Percentiles rank a stretch among this genome's conserved stretches.
These are phyloP conservation scores for Ephemerocybe angulata DNA, from an alignment of 768 basidiomycete species.

Conservation along the genomic window DNA sequence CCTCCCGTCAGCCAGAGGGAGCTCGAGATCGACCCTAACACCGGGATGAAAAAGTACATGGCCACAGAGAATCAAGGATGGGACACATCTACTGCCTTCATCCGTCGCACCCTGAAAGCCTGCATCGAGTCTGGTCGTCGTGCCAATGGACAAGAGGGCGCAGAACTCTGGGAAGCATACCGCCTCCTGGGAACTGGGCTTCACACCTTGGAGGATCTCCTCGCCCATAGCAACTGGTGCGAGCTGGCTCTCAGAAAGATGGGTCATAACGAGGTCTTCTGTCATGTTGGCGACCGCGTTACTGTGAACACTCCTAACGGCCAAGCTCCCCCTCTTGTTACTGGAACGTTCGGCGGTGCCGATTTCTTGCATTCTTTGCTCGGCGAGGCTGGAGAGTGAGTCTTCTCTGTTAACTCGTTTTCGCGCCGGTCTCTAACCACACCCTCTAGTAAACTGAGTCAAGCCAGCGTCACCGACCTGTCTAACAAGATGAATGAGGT, in stretches of 20 bases:
- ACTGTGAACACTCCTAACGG: slow-evolving; percentile 52
- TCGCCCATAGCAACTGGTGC: slow-evolving; percentile 79
- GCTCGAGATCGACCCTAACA: slow-evolving; percentile 69
- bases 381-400: slow-evolving; percentile 63
- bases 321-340: slow-evolving; percentile 58
- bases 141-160: slow-evolving; percentile 48
- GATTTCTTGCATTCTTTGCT: slow-evolving; percentile 66
- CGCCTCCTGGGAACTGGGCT: slow-evolving; percentile 66
- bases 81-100: slow-evolving; percentile 71
- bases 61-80: slow-evolving; percentile 63
- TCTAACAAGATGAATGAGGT: slow-evolving; percentile 46
- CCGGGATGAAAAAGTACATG: slow-evolving; percentile 78
- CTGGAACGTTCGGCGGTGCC: slow-evolving; percentile 64
- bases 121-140: slow-evolving; percentile 71
- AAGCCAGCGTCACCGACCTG: slow-evolving; percentile 59
- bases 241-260: slow-evolving; percentile 68
- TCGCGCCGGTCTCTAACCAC: not conserved
- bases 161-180: slow-evolving; percentile 64
- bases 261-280: slow-evolving; percentile 70
- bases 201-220: slow-evolving; percentile 70
- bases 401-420: not conserved
- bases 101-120: slow-evolving; percentile 54
- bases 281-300: slow-evolving; percentile 69
- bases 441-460: slow-evolving; percentile 46
- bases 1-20: slow-evolving; percentile 71